Percentiles rank a stretch among this genome's conserved stretches.
phyloP scores from a whole-genome alignment of 2,329 filamentous ascomycete species.

The Arthrinium phaeospermum region DNA sequence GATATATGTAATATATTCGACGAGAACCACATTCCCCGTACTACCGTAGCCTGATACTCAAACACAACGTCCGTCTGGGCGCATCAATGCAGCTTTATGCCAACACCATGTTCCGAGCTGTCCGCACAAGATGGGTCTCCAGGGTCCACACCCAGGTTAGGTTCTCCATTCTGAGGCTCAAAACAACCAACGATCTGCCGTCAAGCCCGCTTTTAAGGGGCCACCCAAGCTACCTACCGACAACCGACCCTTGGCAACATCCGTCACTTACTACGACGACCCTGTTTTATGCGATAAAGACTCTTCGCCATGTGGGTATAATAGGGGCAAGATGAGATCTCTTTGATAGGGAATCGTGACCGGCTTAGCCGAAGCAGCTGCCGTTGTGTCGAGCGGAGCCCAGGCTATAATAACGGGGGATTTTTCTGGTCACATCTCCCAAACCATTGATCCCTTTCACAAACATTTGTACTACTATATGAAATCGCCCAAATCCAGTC shows the following conservation, averaged over 20 bases:
- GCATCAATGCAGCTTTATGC: not conserved
- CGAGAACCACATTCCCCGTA: not conserved
- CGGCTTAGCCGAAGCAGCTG: not conserved
- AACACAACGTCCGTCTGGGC: no score
- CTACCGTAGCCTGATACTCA: not conserved
- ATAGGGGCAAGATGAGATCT: not conserved
- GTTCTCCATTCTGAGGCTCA: not conserved
- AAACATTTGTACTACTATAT: no score
- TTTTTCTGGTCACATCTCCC: not conserved
- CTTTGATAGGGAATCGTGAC: not conserved
- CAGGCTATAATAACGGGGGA: not conserved
- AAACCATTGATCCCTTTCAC: not conserved
- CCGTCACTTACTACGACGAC: not conserved
- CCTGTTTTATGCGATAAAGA: slow-evolving; percentile 9
- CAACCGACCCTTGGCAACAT: not conserved
- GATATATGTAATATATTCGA: no score
- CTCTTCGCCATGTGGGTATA: not conserved
- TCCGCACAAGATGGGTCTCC: not conserved
- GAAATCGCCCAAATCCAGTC: not conserved
- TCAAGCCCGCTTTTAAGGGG: not conserved
- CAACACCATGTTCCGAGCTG: not conserved
- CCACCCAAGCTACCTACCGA: not conserved
- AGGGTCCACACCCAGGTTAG: not conserved
- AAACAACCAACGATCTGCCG: not conserved
- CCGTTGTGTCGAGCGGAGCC: not conserved